phyloP scores from a whole-genome alignment of 2,329 filamentous ascomycete genomes.

The Graphilbum fragrans region DNA sequence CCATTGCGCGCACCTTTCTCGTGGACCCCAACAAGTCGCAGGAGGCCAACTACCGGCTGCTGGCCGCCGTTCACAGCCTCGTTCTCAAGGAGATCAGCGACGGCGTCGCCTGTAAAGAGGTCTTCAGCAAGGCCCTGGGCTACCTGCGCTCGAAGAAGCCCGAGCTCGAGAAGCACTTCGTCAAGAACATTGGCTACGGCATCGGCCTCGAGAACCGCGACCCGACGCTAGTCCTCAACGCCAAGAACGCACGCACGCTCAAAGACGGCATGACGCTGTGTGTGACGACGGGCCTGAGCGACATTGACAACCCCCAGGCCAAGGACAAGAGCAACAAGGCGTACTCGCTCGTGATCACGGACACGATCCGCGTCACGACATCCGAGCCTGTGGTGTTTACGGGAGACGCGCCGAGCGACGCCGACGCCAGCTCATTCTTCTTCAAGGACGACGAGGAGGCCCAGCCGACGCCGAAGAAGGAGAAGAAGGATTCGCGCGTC shows the following conservation, averaged over 20 bases:
- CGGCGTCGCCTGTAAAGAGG: constrained; percentile 73
- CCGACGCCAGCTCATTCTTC: constrained; percentile 94
- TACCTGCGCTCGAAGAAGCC: constrained; percentile 84
- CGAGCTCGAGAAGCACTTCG: constrained; percentile 87
- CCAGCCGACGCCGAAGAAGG: constrained; percentile 76
- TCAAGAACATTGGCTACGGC: constrained; percentile 83
- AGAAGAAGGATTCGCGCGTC: constrained; percentile 72
- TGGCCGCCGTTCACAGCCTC: constrained; percentile 74
- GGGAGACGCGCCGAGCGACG: constrained; percentile 78
- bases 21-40: constrained; percentile 96
- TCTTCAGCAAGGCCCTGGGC: constrained; percentile 76
- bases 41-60: constrained; percentile 84
- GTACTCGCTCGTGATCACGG: constrained; percentile 83
- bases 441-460: constrained; percentile 94
- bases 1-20: constrained; percentile 86
- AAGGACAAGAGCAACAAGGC: constrained; percentile 82
- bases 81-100: constrained; percentile 86
- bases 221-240: constrained; percentile 69
- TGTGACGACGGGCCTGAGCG: constrained; percentile 79
- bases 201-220: constrained; percentile 91
- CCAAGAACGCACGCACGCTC: constrained; percentile 69
- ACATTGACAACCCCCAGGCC: constrained; percentile 74
- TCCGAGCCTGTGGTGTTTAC: constrained; percentile 83
- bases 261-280: constrained; percentile 97
- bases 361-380: constrained; percentile 80